A percentile compares a stretch with the other conserved stretches of the same genome.
Evolutionary conservation across 495 filamentous ascomycete species (phyloP).

Genomic region (Penicillium samsonianum): DNA sequence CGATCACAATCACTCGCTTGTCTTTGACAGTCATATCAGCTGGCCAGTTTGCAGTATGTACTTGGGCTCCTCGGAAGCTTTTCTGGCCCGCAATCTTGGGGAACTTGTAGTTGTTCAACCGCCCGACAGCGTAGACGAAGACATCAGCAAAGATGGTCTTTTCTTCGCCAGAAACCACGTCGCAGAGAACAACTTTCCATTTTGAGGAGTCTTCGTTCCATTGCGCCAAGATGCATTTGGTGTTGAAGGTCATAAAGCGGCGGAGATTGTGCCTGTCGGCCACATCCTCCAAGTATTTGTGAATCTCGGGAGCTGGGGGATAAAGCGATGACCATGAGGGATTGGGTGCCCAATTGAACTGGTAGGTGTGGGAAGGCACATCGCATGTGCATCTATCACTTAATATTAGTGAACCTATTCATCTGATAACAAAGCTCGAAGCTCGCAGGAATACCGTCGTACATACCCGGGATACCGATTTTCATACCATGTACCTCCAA

Average conservation of each 20-base stretch:
- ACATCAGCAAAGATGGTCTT: slow-evolving; percentile 8
- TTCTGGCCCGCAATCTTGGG: slow-evolving; percentile 10
- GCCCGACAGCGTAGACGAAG: slow-evolving; percentile 17
- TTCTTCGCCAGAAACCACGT: neutral
- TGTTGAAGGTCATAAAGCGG: slow-evolving; percentile 9
- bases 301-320: slow-evolving; percentile 17
- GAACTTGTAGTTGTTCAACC: slow-evolving; percentile 18
- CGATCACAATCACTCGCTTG: slow-evolving; percentile 22
- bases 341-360: slow-evolving; percentile 20
- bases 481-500: slow-evolving; percentile 66
- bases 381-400: slow-evolving; percentile 19
- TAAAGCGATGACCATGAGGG: slow-evolving; percentile 21
- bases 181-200: slow-evolving; percentile 4
- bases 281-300: slow-evolving; percentile 13
- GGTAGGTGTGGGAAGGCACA: slow-evolving; percentile 20
- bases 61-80: slow-evolving; percentile 3
- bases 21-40: slow-evolving; percentile 4
- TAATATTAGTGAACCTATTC: neutral
- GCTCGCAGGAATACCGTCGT: neutral
- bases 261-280: slow-evolving; percentile 9
- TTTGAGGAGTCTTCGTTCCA: slow-evolving; percentile 11
- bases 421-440: neutral
- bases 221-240: neutral
- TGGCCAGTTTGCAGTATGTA: slow-evolving; percentile 25
- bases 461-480: slow-evolving; percentile 58